These are phyloP conservation scores for Gossypium rotundifolium DNA, from an alignment of 345 rosid species.

Conservation along the genomic window DNA sequence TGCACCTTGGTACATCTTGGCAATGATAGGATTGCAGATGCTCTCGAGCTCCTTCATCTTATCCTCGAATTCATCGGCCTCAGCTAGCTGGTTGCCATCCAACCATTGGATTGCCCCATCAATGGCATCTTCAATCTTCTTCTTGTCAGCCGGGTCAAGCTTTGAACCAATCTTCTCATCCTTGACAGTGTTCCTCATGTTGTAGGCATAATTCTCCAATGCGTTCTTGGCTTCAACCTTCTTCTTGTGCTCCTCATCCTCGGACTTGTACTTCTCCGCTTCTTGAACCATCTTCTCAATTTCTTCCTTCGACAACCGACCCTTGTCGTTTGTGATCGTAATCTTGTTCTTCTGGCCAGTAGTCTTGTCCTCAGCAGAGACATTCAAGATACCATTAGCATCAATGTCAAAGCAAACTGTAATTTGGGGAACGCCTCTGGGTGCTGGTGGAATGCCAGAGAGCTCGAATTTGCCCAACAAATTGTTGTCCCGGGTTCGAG, in stretches of 20 bases:
- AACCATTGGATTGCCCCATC: conserved; percentile 22
- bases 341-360: conserved; percentile 4
- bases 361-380: conserved; percentile 5
- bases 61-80: conserved; percentile 64
- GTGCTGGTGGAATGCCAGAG: neutral
- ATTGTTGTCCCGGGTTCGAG: conserved; percentile 30
- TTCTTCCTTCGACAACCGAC: neutral
- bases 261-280: neutral
- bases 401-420: conserved; percentile 5
- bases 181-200: neutral
- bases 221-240: neutral
- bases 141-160: neutral
- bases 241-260: neutral
- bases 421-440: conserved; percentile 25
- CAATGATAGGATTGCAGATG: conserved; percentile 73
- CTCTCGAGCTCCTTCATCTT: conserved; percentile 74
- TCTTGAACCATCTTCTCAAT: neutral
- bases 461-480: conserved; percentile 23
- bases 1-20: conserved; percentile 62
- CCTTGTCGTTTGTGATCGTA: neutral
- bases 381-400: conserved; percentile 3
- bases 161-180: neutral
- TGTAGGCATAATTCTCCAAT: neutral
- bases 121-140: neutral
- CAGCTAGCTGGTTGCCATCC: conserved; percentile 29